Evolutionary conservation across 176 grass and related monocot species (phyloP).

Genomic region (Oryza rufipogon): DNA sequence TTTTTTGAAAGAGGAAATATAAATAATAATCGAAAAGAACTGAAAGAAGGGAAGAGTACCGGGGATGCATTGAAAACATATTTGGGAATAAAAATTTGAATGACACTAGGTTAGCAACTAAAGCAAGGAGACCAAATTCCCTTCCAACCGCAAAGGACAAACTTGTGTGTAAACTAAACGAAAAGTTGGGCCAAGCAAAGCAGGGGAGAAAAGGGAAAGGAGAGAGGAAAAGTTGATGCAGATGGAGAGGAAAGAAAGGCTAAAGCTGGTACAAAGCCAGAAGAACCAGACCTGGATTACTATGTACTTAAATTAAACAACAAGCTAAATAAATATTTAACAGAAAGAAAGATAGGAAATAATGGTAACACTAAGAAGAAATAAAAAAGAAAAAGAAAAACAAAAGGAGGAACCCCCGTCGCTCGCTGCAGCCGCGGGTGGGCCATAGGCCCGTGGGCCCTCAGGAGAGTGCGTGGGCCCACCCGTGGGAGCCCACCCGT

Average conservation of each 20-base stretch:
- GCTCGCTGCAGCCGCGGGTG: slow-evolving; percentile 10
- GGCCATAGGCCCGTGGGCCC: slow-evolving; percentile 12
- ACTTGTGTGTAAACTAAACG: slow-evolving; percentile 44
- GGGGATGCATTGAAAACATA: neutral
- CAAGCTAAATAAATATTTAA: slow-evolving; percentile 20
- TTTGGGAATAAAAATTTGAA: neutral
- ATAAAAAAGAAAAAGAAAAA: neutral
- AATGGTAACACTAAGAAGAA: slow-evolving; percentile 15
- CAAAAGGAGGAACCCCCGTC: neutral
- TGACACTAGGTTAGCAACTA: slow-evolving; percentile 35
- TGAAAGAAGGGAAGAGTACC: neutral
- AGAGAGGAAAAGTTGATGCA: slow-evolving; percentile 41
- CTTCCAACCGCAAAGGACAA: slow-evolving; percentile 67
- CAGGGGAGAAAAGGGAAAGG: slow-evolving; percentile 8
- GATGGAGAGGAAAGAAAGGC: slow-evolving; percentile 49
- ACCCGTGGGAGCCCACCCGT: slow-evolving; percentile 3
- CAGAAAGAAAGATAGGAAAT: slow-evolving; percentile 15
- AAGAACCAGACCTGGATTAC: slow-evolving; percentile 46
- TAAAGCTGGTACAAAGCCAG: slow-evolving; percentile 57
- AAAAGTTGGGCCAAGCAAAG: slow-evolving; percentile 39
- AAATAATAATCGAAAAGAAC: neutral
- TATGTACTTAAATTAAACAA: slow-evolving; percentile 49
- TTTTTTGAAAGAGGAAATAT: too few relatives aligned
- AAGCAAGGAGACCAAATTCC: slow-evolving; percentile 56
- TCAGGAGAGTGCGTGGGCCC: slow-evolving; percentile 3